phyloP scores from a whole-genome alignment of 495 filamentous ascomycete species.

The Collariella sp. region DNA sequence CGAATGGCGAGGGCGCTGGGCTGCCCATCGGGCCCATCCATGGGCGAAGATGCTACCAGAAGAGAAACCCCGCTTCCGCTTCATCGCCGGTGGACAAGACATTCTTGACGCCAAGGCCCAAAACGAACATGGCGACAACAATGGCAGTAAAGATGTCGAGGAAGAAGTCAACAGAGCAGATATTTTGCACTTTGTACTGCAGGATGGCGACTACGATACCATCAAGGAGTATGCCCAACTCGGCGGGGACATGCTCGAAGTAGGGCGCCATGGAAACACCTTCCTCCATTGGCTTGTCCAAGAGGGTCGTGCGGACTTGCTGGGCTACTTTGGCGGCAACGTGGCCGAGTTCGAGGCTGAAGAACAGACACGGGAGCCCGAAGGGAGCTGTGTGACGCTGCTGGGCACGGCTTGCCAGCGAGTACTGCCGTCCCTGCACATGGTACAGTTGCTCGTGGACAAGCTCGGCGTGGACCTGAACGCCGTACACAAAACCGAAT shows the following conservation, averaged over 20 bases:
- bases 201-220: conserved; percentile 4
- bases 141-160: too few species aligned
- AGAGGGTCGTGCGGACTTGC: not conserved
- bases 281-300: not conserved
- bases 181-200: not conserved
- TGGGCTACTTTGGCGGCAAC: not conserved
- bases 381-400: not conserved
- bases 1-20: conserved; percentile 7
- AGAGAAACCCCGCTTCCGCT: not conserved
- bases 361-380: not conserved
- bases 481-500: not conserved
- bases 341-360: conserved; percentile 1
- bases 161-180: not conserved
- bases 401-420: not conserved
- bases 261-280: not conserved
- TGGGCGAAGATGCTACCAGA: not conserved
- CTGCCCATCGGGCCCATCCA: not conserved
- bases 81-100: not conserved
- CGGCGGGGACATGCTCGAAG: not conserved
- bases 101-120: not conserved
- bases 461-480: conserved; percentile 10
- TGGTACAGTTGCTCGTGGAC: conserved; percentile 8
- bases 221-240: conserved; percentile 8
- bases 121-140: not conserved
- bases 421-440: not conserved